A percentile compares a stretch with the other conserved stretches of the same genome.
Evolutionary conservation across 257 asterid species (phyloP).

Genomic region (Leptodermis oblonga): DNA sequence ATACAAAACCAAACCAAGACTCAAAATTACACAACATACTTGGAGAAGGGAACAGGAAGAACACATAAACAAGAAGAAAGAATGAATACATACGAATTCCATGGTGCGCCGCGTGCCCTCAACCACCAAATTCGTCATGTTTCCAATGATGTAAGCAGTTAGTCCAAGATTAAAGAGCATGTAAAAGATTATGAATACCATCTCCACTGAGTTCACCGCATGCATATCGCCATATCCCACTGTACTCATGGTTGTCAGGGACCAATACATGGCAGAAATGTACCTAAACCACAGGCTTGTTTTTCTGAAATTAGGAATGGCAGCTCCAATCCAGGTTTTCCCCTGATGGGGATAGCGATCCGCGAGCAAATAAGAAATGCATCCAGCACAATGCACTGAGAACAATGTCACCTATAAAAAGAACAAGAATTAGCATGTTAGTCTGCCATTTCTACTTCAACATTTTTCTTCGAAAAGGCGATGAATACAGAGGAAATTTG

Average conservation of each 20-base stretch:
- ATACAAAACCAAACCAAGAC: background rate
- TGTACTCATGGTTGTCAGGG: conserved; percentile 85
- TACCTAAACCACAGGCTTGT: conserved; percentile 52
- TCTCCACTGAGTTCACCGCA: conserved; percentile 74
- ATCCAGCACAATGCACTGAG: conserved; percentile 81
- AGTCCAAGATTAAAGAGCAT: conserved; percentile 84
- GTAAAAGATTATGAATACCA: conserved; percentile 69
- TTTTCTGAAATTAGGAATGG: conserved; percentile 57
- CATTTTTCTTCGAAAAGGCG: background rate
- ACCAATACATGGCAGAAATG: conserved; percentile 79
- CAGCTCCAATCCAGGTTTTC: conserved; percentile 71
- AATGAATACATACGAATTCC: conserved; percentile 72
- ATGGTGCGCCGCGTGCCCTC: conserved; percentile 92
- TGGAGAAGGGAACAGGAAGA: background rate
- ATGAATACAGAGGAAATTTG: background rate
- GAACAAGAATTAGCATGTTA: background rate
- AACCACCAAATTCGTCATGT: conserved; percentile 91
- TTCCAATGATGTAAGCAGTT: conserved; percentile 91
- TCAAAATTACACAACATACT: background rate
- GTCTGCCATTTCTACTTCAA: background rate
- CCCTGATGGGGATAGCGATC: conserved; percentile 64
- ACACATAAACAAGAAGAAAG: background rate
- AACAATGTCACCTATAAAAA: conserved; percentile 61
- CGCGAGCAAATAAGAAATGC: conserved; percentile 68
- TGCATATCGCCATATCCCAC: conserved; percentile 95